phyloP scores from a whole-genome alignment of 495 filamentous ascomycete genomes.

The Penicillium macrosclerotiorum region DNA sequence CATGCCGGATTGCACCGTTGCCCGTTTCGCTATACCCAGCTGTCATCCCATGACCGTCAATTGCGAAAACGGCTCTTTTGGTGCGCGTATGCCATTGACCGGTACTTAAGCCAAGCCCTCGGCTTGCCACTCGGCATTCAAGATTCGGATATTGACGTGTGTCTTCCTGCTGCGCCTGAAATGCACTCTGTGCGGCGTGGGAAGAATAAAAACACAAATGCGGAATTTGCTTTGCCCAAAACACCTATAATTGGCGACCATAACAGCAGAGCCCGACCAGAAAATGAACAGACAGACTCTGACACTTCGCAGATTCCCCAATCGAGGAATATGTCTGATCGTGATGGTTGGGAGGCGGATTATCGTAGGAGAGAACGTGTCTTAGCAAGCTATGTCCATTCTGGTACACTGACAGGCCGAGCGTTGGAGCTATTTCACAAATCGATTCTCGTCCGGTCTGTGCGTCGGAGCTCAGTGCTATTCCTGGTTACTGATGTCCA shows the following conservation, averaged over 20 bases:
- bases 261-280: background rate
- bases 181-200: conserved; percentile 24
- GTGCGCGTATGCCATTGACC: conserved; percentile 50
- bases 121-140: conserved; percentile 44
- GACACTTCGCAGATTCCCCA: background rate
- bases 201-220: background rate
- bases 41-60: conserved; percentile 40
- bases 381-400: conserved; percentile 40
- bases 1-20: conserved; percentile 44
- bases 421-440: conserved; percentile 44
- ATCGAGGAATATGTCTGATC: background rate
- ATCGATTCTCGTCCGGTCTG: conserved; percentile 37
- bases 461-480: conserved; percentile 33
- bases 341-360: conserved; percentile 3
- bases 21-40: conserved; percentile 41
- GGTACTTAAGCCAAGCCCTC: conserved; percentile 47
- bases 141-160: conserved; percentile 44
- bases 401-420: conserved; percentile 38
- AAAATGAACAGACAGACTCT: background rate
- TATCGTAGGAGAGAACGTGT: conserved; percentile 25
- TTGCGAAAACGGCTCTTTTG: conserved; percentile 49
- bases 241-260: background rate
- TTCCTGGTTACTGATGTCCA: conserved; percentile 43
- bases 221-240: background rate
- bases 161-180: conserved; percentile 31